These are phyloP conservation scores for Setomelanomma holmii DNA, from an alignment of 2,329 filamentous ascomycete species.

Conservation along the genomic window DNA sequence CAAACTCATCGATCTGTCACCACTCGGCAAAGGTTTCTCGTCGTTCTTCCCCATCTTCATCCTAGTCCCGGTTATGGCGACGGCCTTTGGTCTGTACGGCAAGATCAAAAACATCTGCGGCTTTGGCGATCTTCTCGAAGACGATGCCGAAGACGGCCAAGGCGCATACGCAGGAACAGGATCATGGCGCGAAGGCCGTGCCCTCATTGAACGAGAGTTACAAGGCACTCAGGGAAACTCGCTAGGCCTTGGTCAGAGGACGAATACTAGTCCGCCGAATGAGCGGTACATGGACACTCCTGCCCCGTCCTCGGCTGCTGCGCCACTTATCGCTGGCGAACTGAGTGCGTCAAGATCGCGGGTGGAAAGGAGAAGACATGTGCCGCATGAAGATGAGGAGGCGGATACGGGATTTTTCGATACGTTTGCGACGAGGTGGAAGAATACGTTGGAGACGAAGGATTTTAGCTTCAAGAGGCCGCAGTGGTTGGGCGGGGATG, in stretches of 20 bases:
- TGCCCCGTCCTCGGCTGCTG: constrained; percentile 5
- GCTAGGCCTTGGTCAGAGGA: constrained; percentile 37
- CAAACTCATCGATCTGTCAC: constrained; percentile 80
- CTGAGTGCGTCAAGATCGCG: constrained; percentile 14
- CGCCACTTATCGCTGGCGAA: constrained; percentile 10
- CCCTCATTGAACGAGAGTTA: constrained; percentile 85
- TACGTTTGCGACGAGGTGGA: constrained; percentile 81
- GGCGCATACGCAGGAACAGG: constrained; percentile 74
- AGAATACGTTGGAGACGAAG: constrained; percentile 88
- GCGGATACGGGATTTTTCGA: constrained; percentile 85
- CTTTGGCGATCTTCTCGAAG: constrained; percentile 79
- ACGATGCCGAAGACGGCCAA: constrained; percentile 73
- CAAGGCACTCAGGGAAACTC: constrained; percentile 52
- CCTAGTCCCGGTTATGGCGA: constrained; percentile 82
- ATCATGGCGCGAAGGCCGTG: constrained; percentile 89
- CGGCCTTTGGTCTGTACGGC: constrained; percentile 88
- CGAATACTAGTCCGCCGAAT: constrained; percentile 15
- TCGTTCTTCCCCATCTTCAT: constrained; percentile 89
- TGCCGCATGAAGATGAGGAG: constrained; percentile 60
- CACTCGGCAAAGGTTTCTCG: constrained; percentile 83
- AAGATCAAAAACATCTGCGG: constrained; percentile 78
- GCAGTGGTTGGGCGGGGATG: constrained; percentile 76
- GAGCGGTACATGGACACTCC: constrained; percentile 37
- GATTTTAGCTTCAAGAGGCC: constrained; percentile 64
- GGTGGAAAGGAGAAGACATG: constrained; percentile 28